These are phyloP conservation scores for Suillus alpinus DNA, from an alignment of 768 basidiomycete genomes.

Conservation along the genomic window DNA sequence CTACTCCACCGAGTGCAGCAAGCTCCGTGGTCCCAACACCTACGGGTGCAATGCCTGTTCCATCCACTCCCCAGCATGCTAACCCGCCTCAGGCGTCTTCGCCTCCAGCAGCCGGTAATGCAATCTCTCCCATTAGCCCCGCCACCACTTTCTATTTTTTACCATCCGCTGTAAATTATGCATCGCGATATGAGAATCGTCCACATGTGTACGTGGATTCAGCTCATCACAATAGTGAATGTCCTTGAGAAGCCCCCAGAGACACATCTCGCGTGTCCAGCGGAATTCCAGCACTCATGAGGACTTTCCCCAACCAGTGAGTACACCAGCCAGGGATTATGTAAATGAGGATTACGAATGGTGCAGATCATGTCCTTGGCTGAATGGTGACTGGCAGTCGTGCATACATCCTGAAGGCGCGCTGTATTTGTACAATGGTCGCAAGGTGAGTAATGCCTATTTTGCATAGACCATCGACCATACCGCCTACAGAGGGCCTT, in stretches of 20 bases:
- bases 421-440: conserved; percentile 45
- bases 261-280: not conserved
- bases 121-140: not conserved
- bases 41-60: not conserved
- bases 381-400: not conserved
- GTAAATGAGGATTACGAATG: not conserved
- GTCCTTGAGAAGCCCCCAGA: not conserved
- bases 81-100: not conserved
- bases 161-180: not conserved
- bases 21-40: too few relatives aligned
- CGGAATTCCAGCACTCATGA: not conserved
- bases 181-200: not conserved
- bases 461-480: not conserved
- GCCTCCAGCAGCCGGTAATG: not conserved
- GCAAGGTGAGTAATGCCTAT: conserved; percentile 30
- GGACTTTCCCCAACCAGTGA: not conserved
- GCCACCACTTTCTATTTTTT: not conserved
- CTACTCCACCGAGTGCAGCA: not conserved
- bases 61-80: not conserved
- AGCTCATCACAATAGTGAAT: not conserved
- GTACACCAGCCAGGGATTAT: not conserved
- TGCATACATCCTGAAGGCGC: conserved; percentile 52
- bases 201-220: not conserved
- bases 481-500: not conserved
- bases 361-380: not conserved